These are phyloP conservation scores for Angomonas deanei DNA, from an alignment of 208 protist genomes.

Conservation along the genomic window DNA sequence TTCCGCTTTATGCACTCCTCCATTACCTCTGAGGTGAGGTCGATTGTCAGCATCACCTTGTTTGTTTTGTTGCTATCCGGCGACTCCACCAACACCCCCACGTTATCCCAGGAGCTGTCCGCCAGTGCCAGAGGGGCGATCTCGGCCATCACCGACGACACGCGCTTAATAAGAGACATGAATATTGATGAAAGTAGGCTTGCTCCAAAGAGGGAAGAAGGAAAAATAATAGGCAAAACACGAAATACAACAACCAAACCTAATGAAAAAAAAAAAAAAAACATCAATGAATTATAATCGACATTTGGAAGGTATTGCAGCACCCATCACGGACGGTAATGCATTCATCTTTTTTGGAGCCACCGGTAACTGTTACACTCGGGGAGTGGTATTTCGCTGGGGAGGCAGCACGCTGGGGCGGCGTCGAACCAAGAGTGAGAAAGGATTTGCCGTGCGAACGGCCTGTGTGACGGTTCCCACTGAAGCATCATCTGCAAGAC, in stretches of 20 bases:
- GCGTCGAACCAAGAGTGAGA: constrained; percentile 67
- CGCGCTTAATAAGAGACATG: constrained; percentile 45
- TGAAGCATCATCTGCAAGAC: constrained; percentile 79
- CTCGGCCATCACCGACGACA: constrained; percentile 61
- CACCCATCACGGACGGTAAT: not conserved
- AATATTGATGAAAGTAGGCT: not conserved
- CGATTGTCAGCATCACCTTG: constrained; percentile 84
- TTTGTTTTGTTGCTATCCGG: constrained; percentile 37
- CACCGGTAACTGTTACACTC: constrained; percentile 61
- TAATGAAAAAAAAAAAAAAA: constrained; percentile 10
- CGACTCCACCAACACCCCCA: constrained; percentile 90
- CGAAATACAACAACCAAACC: not conserved
- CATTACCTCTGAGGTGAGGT: constrained; percentile 87
- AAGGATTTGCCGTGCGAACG: constrained; percentile 42
- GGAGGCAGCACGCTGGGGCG: constrained; percentile 45
- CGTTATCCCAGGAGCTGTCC: constrained; percentile 92
- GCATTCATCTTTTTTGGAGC: too few species aligned
- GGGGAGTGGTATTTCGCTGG: constrained; percentile 54
- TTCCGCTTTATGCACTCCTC: constrained; percentile 70
- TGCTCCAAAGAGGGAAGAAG: not conserved
- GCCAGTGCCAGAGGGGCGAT: constrained; percentile 85
- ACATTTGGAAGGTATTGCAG: not conserved
- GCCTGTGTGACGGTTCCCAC: constrained; percentile 59
- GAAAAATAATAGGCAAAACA: not conserved
- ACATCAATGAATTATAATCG: constrained; percentile 4